phyloP scores from a whole-genome alignment of 2,329 filamentous ascomycete species.

The Penicillium sclerotigenum region DNA sequence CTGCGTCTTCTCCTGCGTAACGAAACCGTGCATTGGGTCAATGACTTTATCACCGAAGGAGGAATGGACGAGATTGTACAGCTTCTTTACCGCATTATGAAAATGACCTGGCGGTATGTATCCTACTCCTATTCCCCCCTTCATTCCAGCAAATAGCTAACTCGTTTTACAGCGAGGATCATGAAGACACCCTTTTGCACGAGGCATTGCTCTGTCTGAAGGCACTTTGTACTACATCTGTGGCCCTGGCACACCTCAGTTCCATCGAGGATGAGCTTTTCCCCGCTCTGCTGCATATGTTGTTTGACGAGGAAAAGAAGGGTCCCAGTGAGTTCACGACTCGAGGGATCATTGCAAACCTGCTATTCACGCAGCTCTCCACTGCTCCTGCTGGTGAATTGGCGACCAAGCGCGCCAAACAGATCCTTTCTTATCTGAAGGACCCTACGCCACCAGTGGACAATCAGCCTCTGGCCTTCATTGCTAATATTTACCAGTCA shows the following conservation, averaged over 20 bases:
- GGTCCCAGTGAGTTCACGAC: conserved; percentile 96
- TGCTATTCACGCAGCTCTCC: conserved; percentile 85
- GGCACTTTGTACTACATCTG: conserved; percentile 85
- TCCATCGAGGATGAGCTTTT: conserved; percentile 78
- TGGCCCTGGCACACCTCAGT: conserved; percentile 77
- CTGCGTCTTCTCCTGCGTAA: conserved; percentile 84
- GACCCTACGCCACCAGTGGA: conserved; percentile 75
- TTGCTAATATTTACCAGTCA: conserved; percentile 81
- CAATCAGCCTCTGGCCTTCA: conserved; percentile 75
- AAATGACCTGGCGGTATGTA: conserved; percentile 86
- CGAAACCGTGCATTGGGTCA: conserved; percentile 93
- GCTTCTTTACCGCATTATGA: conserved; percentile 85
- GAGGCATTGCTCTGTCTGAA: conserved; percentile 92
- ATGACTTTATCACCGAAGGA: conserved; percentile 81
- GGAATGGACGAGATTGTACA: conserved; percentile 90
- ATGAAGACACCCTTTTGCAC: conserved; percentile 88
- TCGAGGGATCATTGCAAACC: conserved; percentile 80
- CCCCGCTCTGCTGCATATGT: conserved; percentile 77
- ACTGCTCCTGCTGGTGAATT: conserved; percentile 61
- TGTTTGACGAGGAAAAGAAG: conserved; percentile 98
- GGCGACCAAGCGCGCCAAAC: conserved; percentile 61
- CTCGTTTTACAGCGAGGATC: conserved; percentile 67
- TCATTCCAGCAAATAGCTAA: conserved; percentile 22
- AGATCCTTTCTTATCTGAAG: conserved; percentile 74
- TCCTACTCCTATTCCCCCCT: not conserved